These are phyloP conservation scores for Sophora flavescens DNA, from an alignment of 306 rosid genomes.

Conservation along the genomic window DNA sequence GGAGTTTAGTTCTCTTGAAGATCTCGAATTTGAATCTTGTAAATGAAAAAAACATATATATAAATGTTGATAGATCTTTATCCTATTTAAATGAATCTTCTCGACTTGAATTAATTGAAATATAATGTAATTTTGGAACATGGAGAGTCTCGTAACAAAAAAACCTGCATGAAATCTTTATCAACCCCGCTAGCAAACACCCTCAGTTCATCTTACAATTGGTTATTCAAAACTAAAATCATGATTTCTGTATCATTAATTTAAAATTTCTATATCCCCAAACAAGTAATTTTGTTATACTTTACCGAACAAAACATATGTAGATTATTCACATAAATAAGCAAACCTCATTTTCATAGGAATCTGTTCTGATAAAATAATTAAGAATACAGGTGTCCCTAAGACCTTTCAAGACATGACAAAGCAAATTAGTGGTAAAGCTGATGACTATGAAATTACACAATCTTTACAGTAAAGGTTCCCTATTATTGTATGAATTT, in stretches of 20 bases:
- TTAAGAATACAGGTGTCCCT: neutral
- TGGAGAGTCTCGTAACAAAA: no score
- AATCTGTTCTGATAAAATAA: constrained; percentile 14
- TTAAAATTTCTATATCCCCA: neutral
- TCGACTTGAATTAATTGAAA: no score
- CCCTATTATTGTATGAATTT: constrained; percentile 41
- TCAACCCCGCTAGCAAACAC: no score
- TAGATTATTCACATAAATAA: neutral
- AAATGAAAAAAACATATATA: no score
- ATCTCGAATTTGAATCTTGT: no score
- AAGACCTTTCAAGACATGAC: constrained; percentile 12
- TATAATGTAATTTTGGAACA: no score
- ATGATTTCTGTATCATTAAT: neutral
- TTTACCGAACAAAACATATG: neutral
- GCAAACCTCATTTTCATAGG: neutral
- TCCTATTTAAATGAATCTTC: no score
- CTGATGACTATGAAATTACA: constrained; percentile 22
- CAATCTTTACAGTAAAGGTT: constrained; percentile 14
- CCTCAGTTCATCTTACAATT: no score
- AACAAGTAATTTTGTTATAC: neutral
- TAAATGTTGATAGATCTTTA: no score
- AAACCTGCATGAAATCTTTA: no score
- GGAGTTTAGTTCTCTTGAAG: no score
- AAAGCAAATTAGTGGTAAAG: constrained; percentile 15
- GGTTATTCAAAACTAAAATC: neutral